Evolutionary conservation across 1,284 basidiomycete species (phyloP).

Genomic region (Puccinia horiana): DNA sequence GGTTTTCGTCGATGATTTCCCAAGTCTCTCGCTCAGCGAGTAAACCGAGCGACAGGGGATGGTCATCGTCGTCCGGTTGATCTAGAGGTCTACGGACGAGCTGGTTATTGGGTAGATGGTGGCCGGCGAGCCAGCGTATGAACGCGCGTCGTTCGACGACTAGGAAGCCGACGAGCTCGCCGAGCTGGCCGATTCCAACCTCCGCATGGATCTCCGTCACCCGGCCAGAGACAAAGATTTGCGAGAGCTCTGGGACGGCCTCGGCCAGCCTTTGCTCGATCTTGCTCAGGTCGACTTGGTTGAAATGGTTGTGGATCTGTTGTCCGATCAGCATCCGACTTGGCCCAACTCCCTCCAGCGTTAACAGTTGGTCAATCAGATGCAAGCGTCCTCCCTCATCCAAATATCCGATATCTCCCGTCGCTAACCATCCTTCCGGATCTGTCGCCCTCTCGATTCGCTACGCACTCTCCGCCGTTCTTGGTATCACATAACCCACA

Average conservation of each 20-base stretch:
- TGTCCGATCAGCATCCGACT: neutral
- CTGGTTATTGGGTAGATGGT: neutral
- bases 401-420: constrained; percentile 39
- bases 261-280: constrained; percentile 19
- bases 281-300: constrained; percentile 27
- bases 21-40: neutral
- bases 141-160: constrained; percentile 15
- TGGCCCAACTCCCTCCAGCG: neutral
- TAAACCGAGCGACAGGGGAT: neutral
- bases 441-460: neutral
- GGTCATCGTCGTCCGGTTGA: neutral
- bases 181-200: constrained; percentile 1
- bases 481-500: constrained; percentile 20
- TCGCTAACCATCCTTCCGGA: constrained; percentile 37
- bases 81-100: neutral
- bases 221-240: constrained; percentile 32
- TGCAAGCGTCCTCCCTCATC: constrained; percentile 15
- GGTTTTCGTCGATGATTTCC: neutral
- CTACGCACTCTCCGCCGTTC: constrained; percentile 5
- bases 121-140: constrained; percentile 18
- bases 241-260: constrained; percentile 19
- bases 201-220: neutral
- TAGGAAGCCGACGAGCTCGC: constrained; percentile 22
- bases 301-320: constrained; percentile 44
- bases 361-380: constrained; percentile 33